These are phyloP conservation scores for Lepidium sativum DNA, from an alignment of 345 rosid species.

Conservation along the genomic window DNA sequence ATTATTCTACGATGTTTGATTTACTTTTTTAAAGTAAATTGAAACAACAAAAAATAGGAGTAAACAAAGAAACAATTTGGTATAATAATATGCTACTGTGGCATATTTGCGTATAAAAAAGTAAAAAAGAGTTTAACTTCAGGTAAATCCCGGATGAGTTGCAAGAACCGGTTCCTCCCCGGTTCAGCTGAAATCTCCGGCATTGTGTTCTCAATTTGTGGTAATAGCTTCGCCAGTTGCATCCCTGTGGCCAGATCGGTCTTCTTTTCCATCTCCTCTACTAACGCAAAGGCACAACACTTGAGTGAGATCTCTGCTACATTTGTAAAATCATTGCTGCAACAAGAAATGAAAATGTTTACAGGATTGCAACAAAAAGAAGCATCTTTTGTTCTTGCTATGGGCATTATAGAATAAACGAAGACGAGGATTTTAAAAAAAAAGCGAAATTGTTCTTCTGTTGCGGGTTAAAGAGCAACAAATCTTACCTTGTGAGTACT, in stretches of 20 bases:
- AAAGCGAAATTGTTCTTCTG: neutral
- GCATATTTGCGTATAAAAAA: slow-evolving; percentile 66
- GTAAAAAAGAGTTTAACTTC: slow-evolving; percentile 83
- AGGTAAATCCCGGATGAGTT: slow-evolving; percentile 40
- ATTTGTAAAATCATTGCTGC: slow-evolving; percentile 69
- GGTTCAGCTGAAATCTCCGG: slow-evolving; percentile 49
- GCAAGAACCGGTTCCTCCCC: slow-evolving; percentile 52
- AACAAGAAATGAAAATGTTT: neutral
- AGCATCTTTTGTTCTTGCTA: neutral
- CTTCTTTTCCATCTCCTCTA: slow-evolving; percentile 49
- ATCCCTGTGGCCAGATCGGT: slow-evolving; percentile 38
- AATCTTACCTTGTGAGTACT: slow-evolving; percentile 61
- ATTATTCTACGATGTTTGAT: neutral
- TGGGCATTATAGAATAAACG: neutral
- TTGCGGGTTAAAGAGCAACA: neutral
- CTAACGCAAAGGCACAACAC: slow-evolving; percentile 40
- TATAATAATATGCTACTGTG: slow-evolving; percentile 12
- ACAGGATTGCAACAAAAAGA: neutral
- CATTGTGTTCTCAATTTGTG: slow-evolving; percentile 56
- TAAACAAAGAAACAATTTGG: slow-evolving; percentile 3
- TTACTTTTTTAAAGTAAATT: neutral
- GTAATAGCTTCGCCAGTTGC: slow-evolving; percentile 71
- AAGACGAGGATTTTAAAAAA: neutral
- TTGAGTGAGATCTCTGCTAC: slow-evolving; percentile 56
- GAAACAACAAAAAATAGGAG: neutral